Conservation (phyloP, 2,329 filamentous ascomycete genomes). For the Aspergillus nomiae region DNA sequence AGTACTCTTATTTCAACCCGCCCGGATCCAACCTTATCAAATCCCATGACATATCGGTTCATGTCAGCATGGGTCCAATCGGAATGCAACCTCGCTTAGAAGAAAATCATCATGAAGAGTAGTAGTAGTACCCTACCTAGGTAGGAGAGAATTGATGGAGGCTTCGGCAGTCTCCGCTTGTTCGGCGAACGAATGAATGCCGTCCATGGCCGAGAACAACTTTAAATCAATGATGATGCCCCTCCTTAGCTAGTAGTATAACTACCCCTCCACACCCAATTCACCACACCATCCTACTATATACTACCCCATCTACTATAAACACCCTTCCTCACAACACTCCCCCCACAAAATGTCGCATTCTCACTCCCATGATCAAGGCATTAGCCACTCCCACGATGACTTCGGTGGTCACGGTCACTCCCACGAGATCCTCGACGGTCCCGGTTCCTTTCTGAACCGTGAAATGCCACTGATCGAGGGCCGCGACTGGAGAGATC, state of each 20-base stretch:
- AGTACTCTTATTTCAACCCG: not conserved
- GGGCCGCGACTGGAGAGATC: constrained; percentile 80
- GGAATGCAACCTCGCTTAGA: not conserved
- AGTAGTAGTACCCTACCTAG: too few species aligned
- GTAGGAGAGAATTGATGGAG: too few species aligned
- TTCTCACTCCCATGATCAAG: constrained; percentile 44
- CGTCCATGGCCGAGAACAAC: not conserved
- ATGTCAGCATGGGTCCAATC: constrained; percentile 2
- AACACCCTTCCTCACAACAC: not conserved
- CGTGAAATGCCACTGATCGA: constrained; percentile 94
- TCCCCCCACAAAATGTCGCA: constrained; percentile 30
- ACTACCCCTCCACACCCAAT: not conserved
- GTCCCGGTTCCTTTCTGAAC: constrained; percentile 84
- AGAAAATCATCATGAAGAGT: not conserved
- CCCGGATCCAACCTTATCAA: not conserved
- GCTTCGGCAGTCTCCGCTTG: not conserved
- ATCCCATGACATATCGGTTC: not conserved
- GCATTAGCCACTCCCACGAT: constrained; percentile 54
- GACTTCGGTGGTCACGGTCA: constrained; percentile 74
- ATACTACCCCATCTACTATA: too few species aligned
- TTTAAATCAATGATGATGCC: not conserved
- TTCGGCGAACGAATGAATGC: not conserved
- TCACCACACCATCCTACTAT: not conserved
- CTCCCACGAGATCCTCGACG: constrained; percentile 91
- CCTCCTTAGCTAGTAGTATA: not conserved